Evolutionary conservation across 2,329 filamentous ascomycete species (phyloP).

Genomic region (Neonectria ditissima): DNA sequence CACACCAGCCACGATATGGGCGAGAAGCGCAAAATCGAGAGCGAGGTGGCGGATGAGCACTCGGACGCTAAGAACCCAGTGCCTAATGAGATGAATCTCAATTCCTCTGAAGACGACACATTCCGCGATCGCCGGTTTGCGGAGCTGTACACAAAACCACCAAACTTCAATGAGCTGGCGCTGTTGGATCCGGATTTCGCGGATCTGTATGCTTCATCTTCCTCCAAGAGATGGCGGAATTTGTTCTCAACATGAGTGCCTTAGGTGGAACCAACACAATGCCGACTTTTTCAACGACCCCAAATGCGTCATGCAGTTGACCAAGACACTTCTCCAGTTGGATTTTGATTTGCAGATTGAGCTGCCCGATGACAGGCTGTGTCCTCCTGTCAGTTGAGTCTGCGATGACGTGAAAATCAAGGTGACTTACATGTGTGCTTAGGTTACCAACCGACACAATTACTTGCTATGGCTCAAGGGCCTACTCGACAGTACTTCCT

Average conservation of each 20-base stretch:
- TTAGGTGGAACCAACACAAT: constrained; percentile 40
- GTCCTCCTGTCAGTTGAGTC: constrained; percentile 75
- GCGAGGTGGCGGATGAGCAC: constrained; percentile 8
- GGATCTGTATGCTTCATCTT: constrained; percentile 49
- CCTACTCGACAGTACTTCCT: constrained; percentile 78
- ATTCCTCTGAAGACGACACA: constrained; percentile 13
- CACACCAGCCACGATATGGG: constrained; percentile 26
- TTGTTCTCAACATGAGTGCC: constrained; percentile 9
- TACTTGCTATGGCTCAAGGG: constrained; percentile 92
- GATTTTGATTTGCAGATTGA: constrained; percentile 81
- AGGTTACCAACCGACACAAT: constrained; percentile 78
- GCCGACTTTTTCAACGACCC: constrained; percentile 79
- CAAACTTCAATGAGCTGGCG: constrained; percentile 59
- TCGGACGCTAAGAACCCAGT: not conserved
- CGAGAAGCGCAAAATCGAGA: constrained; percentile 35
- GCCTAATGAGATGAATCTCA: not conserved
- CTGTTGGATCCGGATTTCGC: constrained; percentile 57
- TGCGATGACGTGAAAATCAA: not conserved
- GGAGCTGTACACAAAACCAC: constrained; percentile 54
- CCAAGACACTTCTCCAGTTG: constrained; percentile 78
- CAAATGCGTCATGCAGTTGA: constrained; percentile 80
- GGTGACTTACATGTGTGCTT: constrained; percentile 1
- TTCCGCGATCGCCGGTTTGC: constrained; percentile 50
- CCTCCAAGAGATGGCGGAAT: not conserved
- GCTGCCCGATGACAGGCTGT: constrained; percentile 82